Evolutionary conservation across 768 basidiomycete species (phyloP).

Genomic region (Lactarius trivialis): DNA sequence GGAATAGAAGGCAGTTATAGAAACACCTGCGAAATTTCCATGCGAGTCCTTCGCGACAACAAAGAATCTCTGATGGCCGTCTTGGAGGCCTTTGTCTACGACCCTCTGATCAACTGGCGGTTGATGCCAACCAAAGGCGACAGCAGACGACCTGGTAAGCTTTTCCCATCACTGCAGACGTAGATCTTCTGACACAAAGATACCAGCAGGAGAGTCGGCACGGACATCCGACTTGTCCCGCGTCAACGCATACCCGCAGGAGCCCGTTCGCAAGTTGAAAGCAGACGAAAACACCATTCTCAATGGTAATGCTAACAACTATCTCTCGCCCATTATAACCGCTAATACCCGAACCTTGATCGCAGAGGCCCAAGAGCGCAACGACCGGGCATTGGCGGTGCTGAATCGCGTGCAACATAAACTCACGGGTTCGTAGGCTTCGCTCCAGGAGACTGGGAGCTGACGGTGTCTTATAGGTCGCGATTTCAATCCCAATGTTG

Average conservation of each 20-base stretch:
- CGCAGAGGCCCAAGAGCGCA: slow-evolving; percentile 74
- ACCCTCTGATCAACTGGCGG: slow-evolving; percentile 96
- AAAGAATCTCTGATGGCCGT: slow-evolving; percentile 99
- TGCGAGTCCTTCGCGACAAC: slow-evolving; percentile 93
- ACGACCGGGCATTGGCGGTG: slow-evolving; percentile 83
- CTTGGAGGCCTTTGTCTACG: slow-evolving; percentile 96
- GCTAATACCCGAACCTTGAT: slow-evolving; percentile 21
- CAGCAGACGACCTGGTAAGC: slow-evolving; percentile 56
- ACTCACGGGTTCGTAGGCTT: slow-evolving; percentile 61
- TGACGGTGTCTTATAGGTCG: slow-evolving; percentile 47
- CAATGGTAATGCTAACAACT: slow-evolving; percentile 50
- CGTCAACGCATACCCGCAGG: slow-evolving; percentile 70
- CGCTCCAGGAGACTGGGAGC: not conserved
- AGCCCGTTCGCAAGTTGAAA: slow-evolving; percentile 72
- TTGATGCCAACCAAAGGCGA: slow-evolving; percentile 82
- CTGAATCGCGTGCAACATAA: slow-evolving; percentile 95
- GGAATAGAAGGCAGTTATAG: slow-evolving; percentile 97
- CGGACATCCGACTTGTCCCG: slow-evolving; percentile 57
- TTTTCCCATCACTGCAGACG: slow-evolving; percentile 8
- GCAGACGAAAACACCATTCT: slow-evolving; percentile 94
- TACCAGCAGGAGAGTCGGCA: slow-evolving; percentile 43
- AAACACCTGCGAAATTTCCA: slow-evolving; percentile 94
- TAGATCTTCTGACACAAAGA: slow-evolving; percentile 20
- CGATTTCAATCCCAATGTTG: slow-evolving; percentile 84
- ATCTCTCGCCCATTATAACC: too few species aligned